Conservation (phyloP, 2,329 filamentous ascomycete genomes). For the Pochonia chlamydosporia region DNA sequence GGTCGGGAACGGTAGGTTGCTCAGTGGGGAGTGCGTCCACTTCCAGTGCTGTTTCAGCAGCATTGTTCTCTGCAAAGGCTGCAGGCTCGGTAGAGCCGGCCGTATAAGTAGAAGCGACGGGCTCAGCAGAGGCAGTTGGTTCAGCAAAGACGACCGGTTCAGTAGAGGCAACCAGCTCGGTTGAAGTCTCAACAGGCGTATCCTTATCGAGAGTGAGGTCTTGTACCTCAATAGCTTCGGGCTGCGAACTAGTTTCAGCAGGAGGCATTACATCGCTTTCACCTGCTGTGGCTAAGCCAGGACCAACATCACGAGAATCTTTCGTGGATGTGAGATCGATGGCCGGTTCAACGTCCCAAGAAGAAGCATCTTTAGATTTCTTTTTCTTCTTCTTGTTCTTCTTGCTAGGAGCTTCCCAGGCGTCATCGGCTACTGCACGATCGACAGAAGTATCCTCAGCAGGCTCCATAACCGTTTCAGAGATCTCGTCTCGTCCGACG, state of each 20-base stretch:
- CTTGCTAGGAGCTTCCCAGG: slow-evolving; percentile 5
- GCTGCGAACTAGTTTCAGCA: not conserved
- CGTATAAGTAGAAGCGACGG: too few species aligned
- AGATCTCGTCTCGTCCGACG: not conserved
- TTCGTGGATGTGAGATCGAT: not conserved
- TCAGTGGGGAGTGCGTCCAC: not conserved
- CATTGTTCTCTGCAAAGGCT: too few species aligned
- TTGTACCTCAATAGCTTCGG: not conserved
- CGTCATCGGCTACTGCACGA: not conserved
- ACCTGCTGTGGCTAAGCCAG: too few species aligned
- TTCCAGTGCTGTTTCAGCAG: not conserved
- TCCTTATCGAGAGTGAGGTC: not conserved
- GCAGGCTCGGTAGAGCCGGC: too few species aligned
- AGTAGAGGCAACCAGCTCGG: not conserved
- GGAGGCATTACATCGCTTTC: too few species aligned
- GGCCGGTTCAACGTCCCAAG: not conserved
- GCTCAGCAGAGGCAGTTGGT: not conserved
- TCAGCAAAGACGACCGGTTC: not conserved
- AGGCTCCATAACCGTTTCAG: not conserved
- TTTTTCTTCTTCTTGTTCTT: slow-evolving; percentile 15
- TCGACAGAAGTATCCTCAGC: not conserved
- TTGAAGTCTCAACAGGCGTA: not conserved
- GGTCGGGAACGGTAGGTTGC: not conserved
- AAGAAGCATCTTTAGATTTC: slow-evolving; percentile 3
- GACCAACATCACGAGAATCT: too few species aligned